Percentiles rank a stretch among this genome's conserved stretches.
These are phyloP conservation scores for Sporothrix schenckii DNA, from an alignment of 2,329 filamentous ascomycete species.

Conservation along the genomic window DNA sequence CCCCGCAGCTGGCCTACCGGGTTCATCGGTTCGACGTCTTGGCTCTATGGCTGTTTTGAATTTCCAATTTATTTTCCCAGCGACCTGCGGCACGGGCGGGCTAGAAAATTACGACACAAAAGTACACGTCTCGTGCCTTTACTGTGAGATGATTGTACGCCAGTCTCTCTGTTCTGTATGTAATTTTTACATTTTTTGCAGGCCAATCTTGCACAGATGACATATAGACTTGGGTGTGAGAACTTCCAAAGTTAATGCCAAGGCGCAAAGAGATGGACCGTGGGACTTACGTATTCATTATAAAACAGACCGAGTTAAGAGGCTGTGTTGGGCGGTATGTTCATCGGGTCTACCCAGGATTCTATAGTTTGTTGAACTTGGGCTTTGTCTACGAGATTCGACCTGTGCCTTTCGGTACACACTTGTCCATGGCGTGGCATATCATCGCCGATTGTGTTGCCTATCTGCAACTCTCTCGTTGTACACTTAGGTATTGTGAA, in stretches of 20 bases:
- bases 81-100: background rate
- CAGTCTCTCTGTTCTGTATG: background rate
- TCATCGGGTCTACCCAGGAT: background rate
- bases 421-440: background rate
- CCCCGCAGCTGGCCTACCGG: constrained; percentile 23
- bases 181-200: background rate
- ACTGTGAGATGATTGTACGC: too few species aligned
- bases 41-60: constrained; percentile 20
- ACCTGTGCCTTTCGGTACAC: background rate
- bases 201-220: too few species aligned
- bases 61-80: background rate
- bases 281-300: background rate
- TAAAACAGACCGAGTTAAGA: constrained; percentile 6
- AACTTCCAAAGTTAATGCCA: background rate
- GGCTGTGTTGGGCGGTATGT: background rate
- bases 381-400: background rate
- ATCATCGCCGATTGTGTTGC: background rate
- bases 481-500: background rate
- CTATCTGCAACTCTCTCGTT: background rate
- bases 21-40: constrained; percentile 21
- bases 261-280: background rate
- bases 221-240: too few species aligned
- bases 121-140: background rate
- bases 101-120: background rate
- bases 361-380: background rate